Conservation (phyloP, 164 flowering plant species). For the Magnolia sinica region DNA sequence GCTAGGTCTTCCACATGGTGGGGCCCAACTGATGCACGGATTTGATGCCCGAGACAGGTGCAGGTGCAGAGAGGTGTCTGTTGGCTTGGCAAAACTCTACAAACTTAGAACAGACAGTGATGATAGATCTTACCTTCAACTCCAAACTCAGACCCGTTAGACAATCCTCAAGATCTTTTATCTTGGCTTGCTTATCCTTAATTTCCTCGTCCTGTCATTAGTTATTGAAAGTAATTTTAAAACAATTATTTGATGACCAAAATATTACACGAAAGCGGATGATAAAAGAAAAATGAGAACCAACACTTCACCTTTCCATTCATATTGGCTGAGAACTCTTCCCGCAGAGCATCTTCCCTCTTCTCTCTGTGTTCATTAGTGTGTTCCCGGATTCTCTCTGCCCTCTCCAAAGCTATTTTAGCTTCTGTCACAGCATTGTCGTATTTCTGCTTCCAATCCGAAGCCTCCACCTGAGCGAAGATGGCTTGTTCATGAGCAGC, state of each 20-base stretch:
- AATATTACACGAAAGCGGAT: background rate
- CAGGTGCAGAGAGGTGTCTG: no score
- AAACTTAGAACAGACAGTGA: no score
- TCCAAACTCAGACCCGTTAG: conserved; percentile 65
- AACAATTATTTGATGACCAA: background rate
- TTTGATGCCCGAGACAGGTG: no score
- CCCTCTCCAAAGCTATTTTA: conserved; percentile 89
- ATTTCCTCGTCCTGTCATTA: conserved; percentile 73
- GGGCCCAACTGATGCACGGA: no score
- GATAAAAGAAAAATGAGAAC: background rate
- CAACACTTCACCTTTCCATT: conserved; percentile 61
- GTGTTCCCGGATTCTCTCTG: conserved; percentile 76
- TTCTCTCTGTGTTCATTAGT: conserved; percentile 56
- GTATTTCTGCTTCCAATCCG: conserved; percentile 89
- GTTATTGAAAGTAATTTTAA: background rate
- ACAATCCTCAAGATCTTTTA: conserved; percentile 78
- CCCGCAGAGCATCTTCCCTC: conserved; percentile 83
- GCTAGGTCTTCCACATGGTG: no score
- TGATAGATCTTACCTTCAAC: conserved; percentile 51
- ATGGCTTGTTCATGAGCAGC: conserved; percentile 83
- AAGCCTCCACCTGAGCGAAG: conserved; percentile 91
- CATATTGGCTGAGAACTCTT: conserved; percentile 52
- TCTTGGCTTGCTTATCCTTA: conserved; percentile 57
- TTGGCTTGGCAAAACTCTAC: no score
- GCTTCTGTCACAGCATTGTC: conserved; percentile 80